Conservation (phyloP, 345 rosid species). For the Iberis pinnata region DNA sequence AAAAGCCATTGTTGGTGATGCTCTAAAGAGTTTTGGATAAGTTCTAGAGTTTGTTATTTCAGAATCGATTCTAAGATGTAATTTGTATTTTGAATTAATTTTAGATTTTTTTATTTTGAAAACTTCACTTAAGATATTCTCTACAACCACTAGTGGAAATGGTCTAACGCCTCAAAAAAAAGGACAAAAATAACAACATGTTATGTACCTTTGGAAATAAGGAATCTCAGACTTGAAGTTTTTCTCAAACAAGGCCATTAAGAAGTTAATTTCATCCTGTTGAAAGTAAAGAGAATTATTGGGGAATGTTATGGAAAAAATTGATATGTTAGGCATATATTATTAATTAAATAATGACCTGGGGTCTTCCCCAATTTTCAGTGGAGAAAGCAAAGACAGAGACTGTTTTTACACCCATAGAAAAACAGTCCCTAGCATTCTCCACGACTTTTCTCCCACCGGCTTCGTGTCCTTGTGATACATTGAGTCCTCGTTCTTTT, state of each 20-base stretch:
- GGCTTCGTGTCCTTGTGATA: constrained; percentile 47
- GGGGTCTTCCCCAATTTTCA: constrained; percentile 60
- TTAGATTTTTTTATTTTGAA: no score
- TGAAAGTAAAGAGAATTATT: no score
- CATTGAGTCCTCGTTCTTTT: constrained; percentile 34
- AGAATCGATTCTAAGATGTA: no score
- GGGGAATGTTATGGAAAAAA: no score
- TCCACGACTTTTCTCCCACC: constrained; percentile 37
- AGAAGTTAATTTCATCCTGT: constrained; percentile 44
- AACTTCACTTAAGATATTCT: no score
- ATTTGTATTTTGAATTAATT: no score
- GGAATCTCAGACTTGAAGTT: constrained; percentile 36
- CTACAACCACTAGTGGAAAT: no score
- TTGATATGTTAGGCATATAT: no score
- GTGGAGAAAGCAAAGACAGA: constrained; percentile 63
- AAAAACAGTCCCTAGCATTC: constrained; percentile 28
- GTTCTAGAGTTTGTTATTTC: no score
- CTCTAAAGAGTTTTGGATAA: no score
- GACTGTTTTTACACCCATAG: constrained; percentile 49
- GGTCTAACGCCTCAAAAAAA: no score
- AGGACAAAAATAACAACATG: background rate
- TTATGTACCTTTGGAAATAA: constrained; percentile 35
- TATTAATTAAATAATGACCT: constrained; percentile 32
- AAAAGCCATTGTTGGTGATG: no score
- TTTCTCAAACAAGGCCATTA: constrained; percentile 57